Percentiles rank a stretch among this genome's conserved stretches.
phyloP scores from a whole-genome alignment of 805 yeast genomes.

The Torulaspora quercuum region DNA sequence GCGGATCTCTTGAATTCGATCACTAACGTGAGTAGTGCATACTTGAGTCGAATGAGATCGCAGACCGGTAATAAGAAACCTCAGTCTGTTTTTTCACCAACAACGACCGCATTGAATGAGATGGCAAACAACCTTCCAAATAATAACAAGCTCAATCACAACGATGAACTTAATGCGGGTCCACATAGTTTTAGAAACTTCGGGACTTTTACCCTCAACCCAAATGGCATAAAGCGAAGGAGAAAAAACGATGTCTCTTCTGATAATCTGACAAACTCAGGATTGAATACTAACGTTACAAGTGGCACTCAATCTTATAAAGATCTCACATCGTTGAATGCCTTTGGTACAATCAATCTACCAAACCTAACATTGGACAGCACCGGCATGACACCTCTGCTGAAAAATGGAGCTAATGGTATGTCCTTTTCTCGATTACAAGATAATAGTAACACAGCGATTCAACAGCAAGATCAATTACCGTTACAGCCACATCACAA shows the following conservation, averaged over 20 bases:
- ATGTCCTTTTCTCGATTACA: conserved; percentile 9
- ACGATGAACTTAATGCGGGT: conserved; percentile 6
- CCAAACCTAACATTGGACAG: conserved; percentile 25
- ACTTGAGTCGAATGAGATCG: conserved; percentile 22
- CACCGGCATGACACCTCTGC: conserved; percentile 19
- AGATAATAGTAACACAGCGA: conserved; percentile 2
- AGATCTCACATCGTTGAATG: conserved; percentile 17
- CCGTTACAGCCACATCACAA: conserved; percentile 1
- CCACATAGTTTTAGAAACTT: conserved; percentile 7
- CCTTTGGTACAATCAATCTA: conserved; percentile 20
- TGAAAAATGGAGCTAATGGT: conserved; percentile 10
- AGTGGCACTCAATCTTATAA: conserved; percentile 17
- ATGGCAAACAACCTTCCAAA: conserved; percentile 1
- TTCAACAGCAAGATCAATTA: conserved; percentile 3
- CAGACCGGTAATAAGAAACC: conserved; percentile 3
- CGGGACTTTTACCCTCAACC: conserved; percentile 30
- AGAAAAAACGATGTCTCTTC: conserved; percentile 13
- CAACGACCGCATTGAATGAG: conserved; percentile 2
- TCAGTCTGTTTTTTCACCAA: neutral
- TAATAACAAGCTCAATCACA: conserved; percentile 4
- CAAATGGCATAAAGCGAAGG: conserved; percentile 34
- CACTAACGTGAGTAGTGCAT: conserved; percentile 30
- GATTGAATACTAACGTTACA: conserved; percentile 11
- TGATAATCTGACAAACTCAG: conserved; percentile 6
- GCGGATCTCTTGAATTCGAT: conserved; percentile 32